Conservation (phyloP, 75 land plant species). For the Larix kaempferi region DNA sequence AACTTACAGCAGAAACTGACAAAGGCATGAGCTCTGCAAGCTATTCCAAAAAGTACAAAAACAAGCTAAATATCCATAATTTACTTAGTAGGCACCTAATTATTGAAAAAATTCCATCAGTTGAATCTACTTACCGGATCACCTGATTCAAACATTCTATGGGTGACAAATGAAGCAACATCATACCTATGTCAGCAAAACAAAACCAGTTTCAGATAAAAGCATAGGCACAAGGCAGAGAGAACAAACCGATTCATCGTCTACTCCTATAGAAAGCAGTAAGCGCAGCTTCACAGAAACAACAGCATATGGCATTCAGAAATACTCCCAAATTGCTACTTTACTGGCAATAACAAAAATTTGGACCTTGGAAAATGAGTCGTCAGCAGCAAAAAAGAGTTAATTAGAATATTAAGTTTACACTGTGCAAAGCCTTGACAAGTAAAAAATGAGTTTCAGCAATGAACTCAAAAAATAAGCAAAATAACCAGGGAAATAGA, state of each 20-base stretch:
- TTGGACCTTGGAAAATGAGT: background rate
- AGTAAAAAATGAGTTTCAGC: background rate
- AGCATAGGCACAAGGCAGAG: background rate
- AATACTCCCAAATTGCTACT: background rate
- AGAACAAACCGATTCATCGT: too few relatives aligned
- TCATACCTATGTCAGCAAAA: slow-evolving; percentile 65
- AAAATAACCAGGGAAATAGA: background rate
- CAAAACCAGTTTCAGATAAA: background rate
- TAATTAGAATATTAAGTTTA: background rate
- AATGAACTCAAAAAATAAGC: background rate
- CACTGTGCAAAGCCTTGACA: background rate
- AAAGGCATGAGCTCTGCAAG: background rate
- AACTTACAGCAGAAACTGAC: background rate
- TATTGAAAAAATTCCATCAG: background rate
- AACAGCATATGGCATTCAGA: too few relatives aligned
- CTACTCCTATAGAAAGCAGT: too few relatives aligned
- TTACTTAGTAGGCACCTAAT: background rate
- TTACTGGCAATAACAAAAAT: background rate
- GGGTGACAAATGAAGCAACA: slow-evolving; percentile 65
- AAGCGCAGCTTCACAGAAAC: too few relatives aligned
- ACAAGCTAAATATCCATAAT: background rate
- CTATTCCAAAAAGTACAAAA: background rate
- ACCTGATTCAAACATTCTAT: slow-evolving; percentile 56
- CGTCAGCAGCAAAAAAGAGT: background rate
- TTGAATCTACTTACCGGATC: slow-evolving; percentile 58